Evolutionary conservation across 2,329 filamentous ascomycete genomes (phyloP), one percentile per base, ranked within the genome.

Genomic region (Aquanectria penicillioides): DNA sequence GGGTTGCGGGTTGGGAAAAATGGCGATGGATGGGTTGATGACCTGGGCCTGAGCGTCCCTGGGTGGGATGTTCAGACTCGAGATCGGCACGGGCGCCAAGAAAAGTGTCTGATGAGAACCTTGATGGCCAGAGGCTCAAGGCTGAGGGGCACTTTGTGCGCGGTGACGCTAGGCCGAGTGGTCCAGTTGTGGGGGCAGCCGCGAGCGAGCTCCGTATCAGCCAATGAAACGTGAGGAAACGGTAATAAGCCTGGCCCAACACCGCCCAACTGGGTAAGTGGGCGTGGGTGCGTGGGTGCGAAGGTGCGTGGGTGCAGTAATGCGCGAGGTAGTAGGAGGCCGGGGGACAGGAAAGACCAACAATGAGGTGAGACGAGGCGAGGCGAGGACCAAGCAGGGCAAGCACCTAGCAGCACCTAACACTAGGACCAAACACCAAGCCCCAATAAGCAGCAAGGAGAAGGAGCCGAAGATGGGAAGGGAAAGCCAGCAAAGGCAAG

Each of bases 91-190:
- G 37, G 57, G 58, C 56, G 59, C 59, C 55, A 53, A 65, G 64
- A 65, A 57, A 48, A 43, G 61, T 26, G 47, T 37, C 37, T 49
- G 36, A 48, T 68, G 70, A 72, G 70, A 69, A 73, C 71, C 70
- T 67, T 65, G 70, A 73, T 71, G 71, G 69, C 62, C 69, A 36
- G 54, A 54, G 57, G 63, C 59, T 63, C 49, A 61, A 49, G 53
- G 25, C 48, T 54, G 64, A 67, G 64, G 64, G 64, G 64, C 58
- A 62, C 40, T 64, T 59, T 59, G 54, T 47, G 40, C 12, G 36
- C 36, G 51, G 50, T 60, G 26, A 18, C 53, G 51, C 59, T 63
- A 60, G 63, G 40, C 41, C n/a, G 22, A 18, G 15, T 51, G 41
- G 26, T 17, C 20, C n/a, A 11, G 26, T 38, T 59, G 57, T 31